Evolutionary conservation across 2,329 filamentous ascomycete genomes (phyloP), one percentile per base, ranked within the genome.

Genomic region (Claviceps citrina): DNA sequence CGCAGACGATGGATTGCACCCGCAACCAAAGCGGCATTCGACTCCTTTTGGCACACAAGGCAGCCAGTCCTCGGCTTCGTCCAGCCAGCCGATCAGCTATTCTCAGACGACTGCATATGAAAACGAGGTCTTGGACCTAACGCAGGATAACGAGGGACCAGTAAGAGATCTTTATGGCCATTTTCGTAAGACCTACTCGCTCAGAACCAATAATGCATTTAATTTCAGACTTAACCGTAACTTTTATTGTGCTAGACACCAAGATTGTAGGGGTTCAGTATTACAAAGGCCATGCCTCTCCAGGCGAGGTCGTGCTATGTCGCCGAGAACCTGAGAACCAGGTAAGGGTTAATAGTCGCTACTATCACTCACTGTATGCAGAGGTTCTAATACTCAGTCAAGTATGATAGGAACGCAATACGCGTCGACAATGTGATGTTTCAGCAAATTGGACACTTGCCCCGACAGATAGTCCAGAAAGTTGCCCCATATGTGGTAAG

Each of bases 371-470:
- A 16, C 8, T 16, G 13, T 13, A 34, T 34, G 25, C 31, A n/a
- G 16, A 12, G 13, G 9, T 38, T 31, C 38, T 36, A 40, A 39
- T 24, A 3, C 4, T 24, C 25, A 16, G 12, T 16, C n/a, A 39
- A 64, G 48, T 83, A 81, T 52, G 83, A 91, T 53, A 46, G 49
- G 5, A 91, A 91, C 59, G 84, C 84, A 0, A 84, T 93, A 42
- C 73, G 76, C 5, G 73, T 93, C 1, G 70, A 82, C 50, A 93
- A 91, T 55, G 82, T 87, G 12, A 71, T 81, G 52, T 71, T 75
- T 13, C 56, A 59, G 7, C 84, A 93, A 51, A 83, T 93, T 49
- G 85, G 85, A 1, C 84, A 93, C 57, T 65, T 93, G 31, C 80
- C 82, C 6, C 67, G 74, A 10, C 65, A 60, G 1, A 53, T 84